Conservation (phyloP, 1,284 basidiomycete species). For the Sparassis latifolia region DNA sequence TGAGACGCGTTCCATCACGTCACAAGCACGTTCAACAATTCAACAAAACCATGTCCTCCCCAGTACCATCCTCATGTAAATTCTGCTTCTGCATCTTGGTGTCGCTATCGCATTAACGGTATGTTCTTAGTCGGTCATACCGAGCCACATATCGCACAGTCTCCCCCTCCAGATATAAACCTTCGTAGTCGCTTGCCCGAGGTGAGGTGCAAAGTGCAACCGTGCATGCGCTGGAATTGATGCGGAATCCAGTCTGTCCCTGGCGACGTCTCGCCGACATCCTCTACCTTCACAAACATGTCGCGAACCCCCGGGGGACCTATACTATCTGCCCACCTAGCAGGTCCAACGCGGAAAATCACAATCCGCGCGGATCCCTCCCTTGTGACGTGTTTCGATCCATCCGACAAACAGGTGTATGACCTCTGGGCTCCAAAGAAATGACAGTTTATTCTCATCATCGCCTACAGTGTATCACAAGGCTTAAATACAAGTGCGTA, state of each 20-base stretch:
- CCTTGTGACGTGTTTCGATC: slow-evolving; percentile 65
- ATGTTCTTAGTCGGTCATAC: too few species aligned
- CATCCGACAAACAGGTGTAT: slow-evolving; percentile 64
- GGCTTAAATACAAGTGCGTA: background rate
- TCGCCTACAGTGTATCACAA: too few species aligned
- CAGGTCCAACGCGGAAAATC: slow-evolving; percentile 28
- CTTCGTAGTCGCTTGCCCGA: too few species aligned
- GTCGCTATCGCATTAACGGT: too few species aligned
- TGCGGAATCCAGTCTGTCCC: background rate
- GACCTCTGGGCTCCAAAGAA: slow-evolving; percentile 60
- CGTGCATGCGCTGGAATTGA: too few species aligned
- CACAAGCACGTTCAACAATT: background rate
- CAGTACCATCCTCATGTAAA: background rate
- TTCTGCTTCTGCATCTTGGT: too few species aligned
- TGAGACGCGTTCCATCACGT: background rate
- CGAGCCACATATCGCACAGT: too few species aligned
- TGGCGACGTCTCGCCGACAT: slow-evolving; percentile 16
- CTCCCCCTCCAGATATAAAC: too few species aligned
- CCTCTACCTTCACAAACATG: slow-evolving; percentile 15
- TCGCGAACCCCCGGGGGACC: slow-evolving; percentile 11
- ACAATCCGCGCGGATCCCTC: slow-evolving; percentile 57
- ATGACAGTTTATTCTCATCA: slow-evolving; percentile 8
- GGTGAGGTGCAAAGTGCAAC: too few species aligned
- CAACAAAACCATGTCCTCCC: background rate
- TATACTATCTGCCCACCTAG: background rate